Conservation (phyloP, 345 rosid genomes). For the Excoecaria cochinchinensis region DNA sequence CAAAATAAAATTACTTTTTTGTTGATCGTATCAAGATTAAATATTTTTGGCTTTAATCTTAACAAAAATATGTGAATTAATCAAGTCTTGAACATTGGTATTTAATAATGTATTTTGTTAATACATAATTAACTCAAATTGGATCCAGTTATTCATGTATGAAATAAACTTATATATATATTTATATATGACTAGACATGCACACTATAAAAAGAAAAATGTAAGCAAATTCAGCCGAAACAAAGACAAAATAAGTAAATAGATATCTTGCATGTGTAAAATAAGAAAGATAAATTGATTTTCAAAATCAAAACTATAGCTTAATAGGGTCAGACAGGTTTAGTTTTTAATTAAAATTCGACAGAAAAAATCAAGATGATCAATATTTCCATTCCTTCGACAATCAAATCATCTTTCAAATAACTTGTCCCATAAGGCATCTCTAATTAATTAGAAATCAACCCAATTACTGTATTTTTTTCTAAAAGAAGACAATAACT, state of each 20-base stretch:
- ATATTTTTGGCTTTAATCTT: too few species aligned
- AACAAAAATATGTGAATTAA: too few species aligned
- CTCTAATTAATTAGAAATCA: not conserved
- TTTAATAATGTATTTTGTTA: too few species aligned
- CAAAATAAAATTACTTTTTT: too few species aligned
- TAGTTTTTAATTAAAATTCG: not conserved
- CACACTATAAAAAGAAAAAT: not conserved
- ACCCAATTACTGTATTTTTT: not conserved
- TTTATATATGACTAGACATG: too few species aligned
- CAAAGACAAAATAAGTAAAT: not conserved
- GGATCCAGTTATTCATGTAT: too few species aligned
- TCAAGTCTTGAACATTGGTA: too few species aligned
- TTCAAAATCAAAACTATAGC: not conserved
- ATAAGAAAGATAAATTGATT: not conserved
- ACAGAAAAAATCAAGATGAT: not conserved
- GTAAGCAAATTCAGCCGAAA: not conserved
- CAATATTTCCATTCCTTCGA: not conserved
- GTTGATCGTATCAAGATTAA: too few species aligned
- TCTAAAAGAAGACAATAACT: not conserved
- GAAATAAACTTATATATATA: too few species aligned
- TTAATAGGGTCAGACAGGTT: not conserved
- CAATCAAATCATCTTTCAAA: not conserved
- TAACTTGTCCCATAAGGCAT: conserved; percentile 31
- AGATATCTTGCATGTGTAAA: not conserved
- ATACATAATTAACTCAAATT: too few species aligned